Evolutionary conservation across 495 filamentous ascomycete genomes (phyloP).

Genomic region (Daldinia childiae): DNA sequence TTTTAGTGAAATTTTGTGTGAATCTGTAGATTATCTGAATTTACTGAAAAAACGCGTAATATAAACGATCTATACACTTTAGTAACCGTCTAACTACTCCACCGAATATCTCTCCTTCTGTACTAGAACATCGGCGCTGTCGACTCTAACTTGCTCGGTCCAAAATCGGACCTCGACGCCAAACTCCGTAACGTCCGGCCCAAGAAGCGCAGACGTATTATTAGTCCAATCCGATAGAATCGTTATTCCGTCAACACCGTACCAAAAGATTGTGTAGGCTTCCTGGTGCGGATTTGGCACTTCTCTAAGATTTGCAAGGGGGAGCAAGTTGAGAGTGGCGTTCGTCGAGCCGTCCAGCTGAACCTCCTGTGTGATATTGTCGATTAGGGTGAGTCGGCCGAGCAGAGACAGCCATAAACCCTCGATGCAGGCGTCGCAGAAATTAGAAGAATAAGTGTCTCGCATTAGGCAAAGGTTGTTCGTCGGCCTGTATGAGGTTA

Average conservation of each 20-base stretch:
- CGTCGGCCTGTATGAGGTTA: constrained; percentile 40
- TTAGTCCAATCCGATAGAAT: constrained; percentile 39
- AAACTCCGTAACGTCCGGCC: constrained; percentile 20
- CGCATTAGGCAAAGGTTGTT: constrained; percentile 42
- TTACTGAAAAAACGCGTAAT: too few species aligned
- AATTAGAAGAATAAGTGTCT: constrained; percentile 32
- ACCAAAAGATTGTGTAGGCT: constrained; percentile 38
- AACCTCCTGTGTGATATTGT: constrained; percentile 33
- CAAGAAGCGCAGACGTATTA: constrained; percentile 33
- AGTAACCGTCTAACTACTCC: neutral
- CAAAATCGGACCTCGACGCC: constrained; percentile 38
- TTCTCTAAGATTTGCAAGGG: constrained; percentile 36
- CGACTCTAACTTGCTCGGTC: constrained; percentile 40
- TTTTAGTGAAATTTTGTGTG: too few species aligned
- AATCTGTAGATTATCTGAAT: too few species aligned
- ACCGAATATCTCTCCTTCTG: constrained; percentile 31
- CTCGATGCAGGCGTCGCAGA: constrained; percentile 41
- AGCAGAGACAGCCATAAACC: constrained; percentile 42
- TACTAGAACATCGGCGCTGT: constrained; percentile 19
- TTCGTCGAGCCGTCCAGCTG: constrained; percentile 30
- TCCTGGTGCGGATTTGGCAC: constrained; percentile 32
- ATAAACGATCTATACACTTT: too few species aligned
- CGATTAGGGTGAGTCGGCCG: constrained; percentile 25
- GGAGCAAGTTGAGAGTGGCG: constrained; percentile 35
- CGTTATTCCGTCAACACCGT: constrained; percentile 27